Percentiles rank a stretch among this genome's conserved stretches.
These are phyloP conservation scores for Exophiala phaeomuriformis DNA, from an alignment of 2,329 filamentous ascomycete species.

Conservation along the genomic window DNA sequence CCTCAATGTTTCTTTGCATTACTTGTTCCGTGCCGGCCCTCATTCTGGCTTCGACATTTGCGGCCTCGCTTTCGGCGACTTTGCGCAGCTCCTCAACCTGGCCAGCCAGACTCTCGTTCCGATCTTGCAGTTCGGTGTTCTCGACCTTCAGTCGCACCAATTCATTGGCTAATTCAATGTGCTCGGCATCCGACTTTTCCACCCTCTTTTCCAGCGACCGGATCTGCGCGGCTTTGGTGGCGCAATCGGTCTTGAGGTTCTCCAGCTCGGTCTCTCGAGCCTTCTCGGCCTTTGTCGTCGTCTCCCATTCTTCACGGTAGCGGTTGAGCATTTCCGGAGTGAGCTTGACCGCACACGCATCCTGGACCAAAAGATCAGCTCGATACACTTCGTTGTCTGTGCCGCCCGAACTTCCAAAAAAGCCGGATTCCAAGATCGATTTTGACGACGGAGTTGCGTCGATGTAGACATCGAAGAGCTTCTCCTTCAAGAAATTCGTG, in stretches of 20 bases:
- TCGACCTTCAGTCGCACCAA: conserved; percentile 87
- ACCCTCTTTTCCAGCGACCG: conserved; percentile 79
- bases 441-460: conserved; percentile 87
- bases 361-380: conserved; percentile 84
- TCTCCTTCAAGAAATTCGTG: conserved; percentile 86
- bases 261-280: conserved; percentile 78
- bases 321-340: conserved; percentile 71
- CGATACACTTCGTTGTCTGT: conserved; percentile 94
- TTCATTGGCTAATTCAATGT: conserved; percentile 83
- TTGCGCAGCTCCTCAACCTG: conserved; percentile 79
- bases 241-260: conserved; percentile 58
- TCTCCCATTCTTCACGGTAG: conserved; percentile 86
- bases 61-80: conserved; percentile 82
- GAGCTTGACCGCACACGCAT: conserved; percentile 82
- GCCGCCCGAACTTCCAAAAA: conserved; percentile 85
- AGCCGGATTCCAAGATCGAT: conserved; percentile 89
- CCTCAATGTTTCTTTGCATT: conserved; percentile 85
- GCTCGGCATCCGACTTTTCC: conserved; percentile 81
- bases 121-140: conserved; percentile 80
- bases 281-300: conserved; percentile 73
- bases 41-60: conserved; percentile 75
- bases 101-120: conserved; percentile 78
- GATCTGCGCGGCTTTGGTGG: conserved; percentile 64
- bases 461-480: conserved; percentile 93
- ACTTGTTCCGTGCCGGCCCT: conserved; percentile 81